Evolutionary conservation across 371 early-diverging fungal genomes (phyloP).

Genomic region (Lichtheimia corymbifera): DNA sequence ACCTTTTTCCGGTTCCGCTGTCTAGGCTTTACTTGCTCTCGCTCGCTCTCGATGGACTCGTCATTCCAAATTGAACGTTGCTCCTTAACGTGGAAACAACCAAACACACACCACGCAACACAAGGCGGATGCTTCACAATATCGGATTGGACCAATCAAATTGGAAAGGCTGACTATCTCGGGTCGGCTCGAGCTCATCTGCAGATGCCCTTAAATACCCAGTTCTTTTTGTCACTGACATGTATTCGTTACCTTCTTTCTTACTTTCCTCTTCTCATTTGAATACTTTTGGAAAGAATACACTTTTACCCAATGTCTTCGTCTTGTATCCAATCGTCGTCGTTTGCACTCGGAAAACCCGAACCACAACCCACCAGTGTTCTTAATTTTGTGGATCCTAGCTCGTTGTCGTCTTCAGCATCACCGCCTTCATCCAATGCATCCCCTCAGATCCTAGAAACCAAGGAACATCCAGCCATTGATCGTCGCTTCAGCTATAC

Average conservation of each 20-base stretch:
- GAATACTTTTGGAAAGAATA: neutral
- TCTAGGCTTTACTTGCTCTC: neutral
- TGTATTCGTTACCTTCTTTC: neutral
- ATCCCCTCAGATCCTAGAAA: neutral
- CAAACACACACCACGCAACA: neutral
- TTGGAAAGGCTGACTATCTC: neutral
- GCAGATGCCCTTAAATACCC: constrained; percentile 3
- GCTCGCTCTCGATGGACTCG: neutral
- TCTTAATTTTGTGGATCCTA: constrained; percentile 6
- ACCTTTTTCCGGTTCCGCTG: neutral
- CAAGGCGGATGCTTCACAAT: neutral
- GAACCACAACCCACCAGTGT: constrained; percentile 1
- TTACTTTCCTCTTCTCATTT: neutral
- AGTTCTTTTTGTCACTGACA: constrained; percentile 1
- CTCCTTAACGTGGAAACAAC: constrained; percentile 3
- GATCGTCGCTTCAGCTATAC: constrained; percentile 46
- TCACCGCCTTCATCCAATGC: neutral
- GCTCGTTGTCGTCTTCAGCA: constrained; percentile 7
- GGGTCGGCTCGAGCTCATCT: neutral
- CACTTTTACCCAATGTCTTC: neutral
- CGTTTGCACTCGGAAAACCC: neutral
- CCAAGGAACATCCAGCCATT: neutral
- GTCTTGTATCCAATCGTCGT: constrained; percentile 6
- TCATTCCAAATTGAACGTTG: constrained; percentile 3
- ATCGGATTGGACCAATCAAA: constrained; percentile 3